Percentiles rank a stretch among this genome's conserved stretches.
These are phyloP conservation scores for Cajanus cajan DNA, from an alignment of 306 rosid species.

Conservation along the genomic window DNA sequence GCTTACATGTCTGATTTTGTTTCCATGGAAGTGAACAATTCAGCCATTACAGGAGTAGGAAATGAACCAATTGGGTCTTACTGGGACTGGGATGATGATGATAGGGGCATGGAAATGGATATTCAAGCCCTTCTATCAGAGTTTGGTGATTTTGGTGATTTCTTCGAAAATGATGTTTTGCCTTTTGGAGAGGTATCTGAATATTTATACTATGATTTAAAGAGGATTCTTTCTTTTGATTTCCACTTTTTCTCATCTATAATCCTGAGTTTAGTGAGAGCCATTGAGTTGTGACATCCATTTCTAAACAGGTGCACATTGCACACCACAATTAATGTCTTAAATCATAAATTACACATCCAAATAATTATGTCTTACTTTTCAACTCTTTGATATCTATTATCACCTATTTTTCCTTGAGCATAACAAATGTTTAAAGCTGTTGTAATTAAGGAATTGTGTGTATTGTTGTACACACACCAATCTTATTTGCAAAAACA, in stretches of 20 bases:
- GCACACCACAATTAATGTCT: neutral
- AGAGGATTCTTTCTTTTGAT: conserved; percentile 22
- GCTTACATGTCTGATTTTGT: conserved; percentile 76
- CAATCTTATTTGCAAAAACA: too few species aligned
- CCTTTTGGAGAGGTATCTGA: conserved; percentile 95
- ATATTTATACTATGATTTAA: neutral
- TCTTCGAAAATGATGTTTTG: conserved; percentile 76
- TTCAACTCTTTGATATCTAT: conserved; percentile 17
- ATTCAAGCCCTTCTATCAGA: conserved; percentile 81
- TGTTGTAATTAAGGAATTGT: too few species aligned
- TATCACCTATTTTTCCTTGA: neutral
- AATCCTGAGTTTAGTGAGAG: neutral
- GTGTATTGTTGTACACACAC: too few species aligned
- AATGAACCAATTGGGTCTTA: conserved; percentile 71
- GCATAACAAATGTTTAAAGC: neutral
- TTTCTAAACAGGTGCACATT: neutral
- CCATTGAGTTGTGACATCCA: conserved; percentile 9
- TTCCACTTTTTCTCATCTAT: conserved; percentile 1
- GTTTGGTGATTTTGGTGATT: conserved; percentile 97
- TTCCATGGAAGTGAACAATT: conserved; percentile 71
- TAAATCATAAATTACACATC: conserved; percentile 3
- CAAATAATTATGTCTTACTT: conserved; percentile 22
- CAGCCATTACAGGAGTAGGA: conserved; percentile 62
- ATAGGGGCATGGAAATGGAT: conserved; percentile 71
- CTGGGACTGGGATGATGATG: conserved; percentile 97